Evolutionary conservation across 108 stramenopile genomes (phyloP), one percentile per base, ranked within the genome.

Genomic region (Craspedostauros australis): DNA sequence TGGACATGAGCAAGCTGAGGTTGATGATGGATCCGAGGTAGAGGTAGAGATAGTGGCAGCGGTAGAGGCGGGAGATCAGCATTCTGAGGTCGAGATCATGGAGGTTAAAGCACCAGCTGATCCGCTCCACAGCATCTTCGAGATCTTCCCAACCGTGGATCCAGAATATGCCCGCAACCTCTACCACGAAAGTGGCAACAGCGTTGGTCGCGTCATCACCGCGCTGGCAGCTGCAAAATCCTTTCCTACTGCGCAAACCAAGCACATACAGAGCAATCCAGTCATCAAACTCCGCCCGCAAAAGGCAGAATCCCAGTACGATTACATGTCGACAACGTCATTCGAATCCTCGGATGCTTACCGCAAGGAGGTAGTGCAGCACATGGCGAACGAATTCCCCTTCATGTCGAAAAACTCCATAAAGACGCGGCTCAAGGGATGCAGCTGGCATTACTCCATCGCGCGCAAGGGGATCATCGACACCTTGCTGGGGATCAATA

Each of bases 121-220:
- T n/a, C 56, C 65, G n/a, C 3, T 66, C 1, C 7, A 39, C 4
- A 25, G 50, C 9, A 37, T 77, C 7, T 21, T 64, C 4, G 70
- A 72, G 57, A 48, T 77, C 12, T 67, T 77, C 31, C 76, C 76
- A 29, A 70, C 71, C 46, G 70, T 67, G 0, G 57, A 60, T 21
- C 9, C 20, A 0, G 24, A 12, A 0, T 34, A 68, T 37, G 57
- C 59, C 0, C 1, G 56, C 19, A 51, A 65, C 44, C 16, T 66
- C 7, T 56, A 70, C 0, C 2, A 18, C 18, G 55, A 66, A 3
- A 45, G 49, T 20, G 41, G 30, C 22, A 46, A 67, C 52, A 54
- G 48, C 26, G 41, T 54, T 6, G 66, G 57, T 5, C 29, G 53
- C 31, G 72, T 67, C 6, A 22, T 74, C 12, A 30, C 58, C 9